phyloP scores from a whole-genome alignment of 2,329 filamentous ascomycete genomes.

The Fusarium acutatum region DNA sequence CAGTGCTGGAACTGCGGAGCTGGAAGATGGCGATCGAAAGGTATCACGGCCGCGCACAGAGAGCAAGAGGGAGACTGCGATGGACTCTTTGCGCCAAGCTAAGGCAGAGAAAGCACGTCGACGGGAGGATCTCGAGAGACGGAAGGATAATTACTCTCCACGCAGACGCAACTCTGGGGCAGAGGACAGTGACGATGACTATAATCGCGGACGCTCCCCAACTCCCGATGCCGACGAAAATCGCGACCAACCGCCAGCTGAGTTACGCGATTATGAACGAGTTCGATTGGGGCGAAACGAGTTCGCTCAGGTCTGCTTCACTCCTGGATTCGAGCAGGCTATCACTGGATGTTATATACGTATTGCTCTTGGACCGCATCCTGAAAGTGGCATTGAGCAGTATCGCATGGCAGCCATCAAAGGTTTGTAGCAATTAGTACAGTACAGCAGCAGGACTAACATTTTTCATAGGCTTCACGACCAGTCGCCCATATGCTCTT shows the following conservation, averaged over 20 bases:
- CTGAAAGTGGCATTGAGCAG: constrained; percentile 74
- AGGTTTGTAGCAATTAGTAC: constrained; percentile 58
- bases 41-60: constrained; percentile 73
- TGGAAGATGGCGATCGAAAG: constrained; percentile 80
- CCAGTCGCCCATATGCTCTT: constrained; percentile 85
- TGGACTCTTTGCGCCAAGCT: constrained; percentile 73
- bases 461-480: constrained; percentile 70
- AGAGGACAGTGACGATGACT: constrained; percentile 82
- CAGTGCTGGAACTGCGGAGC: constrained; percentile 79
- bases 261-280: constrained; percentile 83
- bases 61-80: constrained; percentile 62
- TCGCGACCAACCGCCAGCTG: constrained; percentile 75
- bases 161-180: constrained; percentile 49
- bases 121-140: constrained; percentile 65
- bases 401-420: constrained; percentile 93
- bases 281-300: constrained; percentile 84
- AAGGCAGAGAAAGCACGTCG: constrained; percentile 67
- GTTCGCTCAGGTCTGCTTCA: constrained; percentile 92
- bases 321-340: constrained; percentile 84
- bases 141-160: constrained; percentile 60
- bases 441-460: constrained; percentile 30
- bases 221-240: constrained; percentile 71
- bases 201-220: constrained; percentile 66
- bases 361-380: constrained; percentile 82
- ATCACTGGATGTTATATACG: constrained; percentile 87